phyloP scores from a whole-genome alignment of 192 early-diverging fungal species.

The Coemansia sp. region DNA sequence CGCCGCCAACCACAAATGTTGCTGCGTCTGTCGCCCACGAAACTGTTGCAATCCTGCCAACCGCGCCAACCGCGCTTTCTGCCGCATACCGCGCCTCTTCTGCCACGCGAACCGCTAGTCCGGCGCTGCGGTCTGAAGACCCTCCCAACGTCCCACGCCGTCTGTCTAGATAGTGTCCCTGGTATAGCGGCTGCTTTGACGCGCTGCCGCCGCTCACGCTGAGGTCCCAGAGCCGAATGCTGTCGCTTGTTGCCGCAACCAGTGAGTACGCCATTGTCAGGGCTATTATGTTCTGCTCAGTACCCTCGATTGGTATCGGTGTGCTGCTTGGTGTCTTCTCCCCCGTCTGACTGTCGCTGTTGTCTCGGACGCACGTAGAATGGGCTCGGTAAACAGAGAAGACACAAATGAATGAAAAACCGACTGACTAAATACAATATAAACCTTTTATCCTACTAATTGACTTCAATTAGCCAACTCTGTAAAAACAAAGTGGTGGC shows the following conservation, averaged over 20 bases:
- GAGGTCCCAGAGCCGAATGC: conserved; percentile 43
- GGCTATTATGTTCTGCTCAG: neutral
- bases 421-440: too few relatives aligned
- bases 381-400: too few relatives aligned
- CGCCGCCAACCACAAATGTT: conserved; percentile 38
- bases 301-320: too few relatives aligned
- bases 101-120: neutral
- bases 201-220: conserved; percentile 5
- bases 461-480: too few relatives aligned
- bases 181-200: conserved; percentile 1
- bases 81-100: neutral
- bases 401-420: too few relatives aligned
- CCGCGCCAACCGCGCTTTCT: neutral
- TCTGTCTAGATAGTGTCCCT: neutral
- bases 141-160: conserved; percentile 12
- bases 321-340: too few relatives aligned
- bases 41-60: conserved; percentile 19
- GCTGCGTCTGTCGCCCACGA: conserved; percentile 41
- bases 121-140: neutral
- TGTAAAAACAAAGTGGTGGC: too few relatives aligned
- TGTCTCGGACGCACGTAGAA: too few relatives aligned
- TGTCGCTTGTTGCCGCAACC: conserved; percentile 44
- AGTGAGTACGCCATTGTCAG: conserved; percentile 14
- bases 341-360: too few relatives aligned
- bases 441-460: too few relatives aligned